These are phyloP conservation scores for Talaromyces islandicus DNA, from an alignment of 2,329 filamentous ascomycete genomes.

Conservation along the genomic window DNA sequence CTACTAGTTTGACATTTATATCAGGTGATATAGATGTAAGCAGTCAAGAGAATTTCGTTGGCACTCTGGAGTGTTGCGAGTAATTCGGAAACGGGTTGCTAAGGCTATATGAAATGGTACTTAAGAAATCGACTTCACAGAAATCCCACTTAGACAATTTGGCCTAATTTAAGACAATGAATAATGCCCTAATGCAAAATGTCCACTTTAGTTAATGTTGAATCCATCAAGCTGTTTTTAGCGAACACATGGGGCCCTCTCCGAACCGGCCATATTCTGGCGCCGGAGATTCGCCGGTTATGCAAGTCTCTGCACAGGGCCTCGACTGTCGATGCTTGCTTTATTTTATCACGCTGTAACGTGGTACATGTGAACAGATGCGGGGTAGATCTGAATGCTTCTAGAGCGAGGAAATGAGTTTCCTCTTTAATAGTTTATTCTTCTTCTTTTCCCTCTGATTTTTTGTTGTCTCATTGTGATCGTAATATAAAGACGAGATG, in stretches of 20 bases:
- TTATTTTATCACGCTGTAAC: not conserved
- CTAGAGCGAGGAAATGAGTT: not conserved
- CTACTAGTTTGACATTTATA: no score
- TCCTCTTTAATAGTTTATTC: not conserved
- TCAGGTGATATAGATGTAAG: no score
- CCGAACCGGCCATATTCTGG: not conserved
- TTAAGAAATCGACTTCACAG: not conserved
- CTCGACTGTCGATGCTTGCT: not conserved
- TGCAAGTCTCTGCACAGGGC: not conserved
- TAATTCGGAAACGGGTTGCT: not conserved
- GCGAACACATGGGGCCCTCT: not conserved
- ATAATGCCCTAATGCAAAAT: not conserved
- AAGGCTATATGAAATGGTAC: not conserved
- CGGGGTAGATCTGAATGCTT: not conserved
- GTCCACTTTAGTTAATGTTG: not conserved
- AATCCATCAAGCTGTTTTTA: not conserved
- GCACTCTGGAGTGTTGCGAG: no score
- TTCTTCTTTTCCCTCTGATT: not conserved
- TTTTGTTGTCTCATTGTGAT: no score
- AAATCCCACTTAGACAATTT: not conserved
- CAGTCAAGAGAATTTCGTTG: no score
- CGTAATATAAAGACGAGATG: no score
- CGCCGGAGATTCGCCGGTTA: not conserved
- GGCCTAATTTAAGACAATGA: not conserved
- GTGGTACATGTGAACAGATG: not conserved